Base-by-base conservation (phyloP, 1,139 yeast genomes). In the Kurtzmaniella quercitrusa region DNA sequence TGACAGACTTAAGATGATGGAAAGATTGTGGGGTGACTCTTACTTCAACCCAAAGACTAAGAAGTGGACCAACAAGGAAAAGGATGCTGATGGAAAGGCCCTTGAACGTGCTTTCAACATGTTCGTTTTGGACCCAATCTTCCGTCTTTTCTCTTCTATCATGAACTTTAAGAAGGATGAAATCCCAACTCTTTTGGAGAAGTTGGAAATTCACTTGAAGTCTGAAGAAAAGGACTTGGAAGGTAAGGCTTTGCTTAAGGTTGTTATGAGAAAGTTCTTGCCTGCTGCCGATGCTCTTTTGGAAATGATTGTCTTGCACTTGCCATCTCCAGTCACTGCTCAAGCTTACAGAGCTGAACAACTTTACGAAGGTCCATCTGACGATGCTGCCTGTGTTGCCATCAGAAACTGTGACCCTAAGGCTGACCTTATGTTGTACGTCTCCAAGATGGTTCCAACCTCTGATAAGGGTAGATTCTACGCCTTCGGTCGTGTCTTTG, bases 391-490 rank as follows among this genome's bases (percentile, higher is more conserved):
- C 66, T 88, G 91, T 79, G 73, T 79, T 57, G 96, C 95, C 66
- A 91, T 93, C 79, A 89, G 84, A 81, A 85, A 86, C 85, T 93
- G 98, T 86, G 98, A 93, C 80, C 97, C 98, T 69, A 86, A 77
- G 68, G 96, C 95, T 63, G 98, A 93, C 70, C 87, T 93, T 71
- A 93, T 93, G 98, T 83, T 93, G 73, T 93, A 93, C 90, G 93
- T 93, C 69, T 93, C 98, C 78, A 93, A 93, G 96, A 93, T 93
- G 98, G 98, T 93, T 63, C 98, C 98, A 76, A 93, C 98, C 70
- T 91, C 98, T 63, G 98, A 93, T 77, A 93, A 91, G 84, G 98
- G 98, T 85, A 91, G 98, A 82, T 93, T 93, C 96, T 93, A 90
- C 85, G 98, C 98, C 70, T 93, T 93, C 81, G 98, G 98, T 77